phyloP scores from a whole-genome alignment of 805 yeast species.

The Candida hispaniensis region DNA sequence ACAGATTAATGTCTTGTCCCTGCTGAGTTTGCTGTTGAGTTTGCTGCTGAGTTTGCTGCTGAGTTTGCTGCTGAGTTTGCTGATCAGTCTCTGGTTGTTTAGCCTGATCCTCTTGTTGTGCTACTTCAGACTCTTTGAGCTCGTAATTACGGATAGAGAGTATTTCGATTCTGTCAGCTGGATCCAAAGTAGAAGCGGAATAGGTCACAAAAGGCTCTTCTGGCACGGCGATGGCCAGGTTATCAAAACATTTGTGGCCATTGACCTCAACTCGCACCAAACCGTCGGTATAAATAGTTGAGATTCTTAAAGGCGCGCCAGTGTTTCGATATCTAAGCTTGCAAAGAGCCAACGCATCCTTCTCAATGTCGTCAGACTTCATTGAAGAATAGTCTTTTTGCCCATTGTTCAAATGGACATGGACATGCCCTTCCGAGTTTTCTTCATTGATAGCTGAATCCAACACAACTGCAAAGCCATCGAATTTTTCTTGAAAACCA shows the following conservation, averaged over 20 bases:
- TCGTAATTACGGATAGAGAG: conserved; percentile 18
- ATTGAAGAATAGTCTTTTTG: conserved; percentile 21
- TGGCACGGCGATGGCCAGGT: conserved; percentile 29
- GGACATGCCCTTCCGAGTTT: conserved; percentile 26
- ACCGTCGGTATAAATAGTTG: conserved; percentile 27
- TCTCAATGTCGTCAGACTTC: conserved; percentile 3
- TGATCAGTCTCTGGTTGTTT: conserved; percentile 1
- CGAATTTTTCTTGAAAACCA: conserved; percentile 33
- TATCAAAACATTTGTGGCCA: conserved; percentile 30
- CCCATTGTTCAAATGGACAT: conserved; percentile 35
- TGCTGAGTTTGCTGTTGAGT: conserved; percentile 4
- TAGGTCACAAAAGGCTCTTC: conserved; percentile 28
- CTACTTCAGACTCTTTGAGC: conserved; percentile 1
- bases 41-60: conserved; percentile 15
- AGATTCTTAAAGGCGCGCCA: conserved; percentile 25
- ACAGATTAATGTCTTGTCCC: too few relatives aligned
- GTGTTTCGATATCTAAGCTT: conserved; percentile 30
- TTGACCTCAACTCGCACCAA: conserved; percentile 30
- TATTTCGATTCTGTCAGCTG: conserved; percentile 21
- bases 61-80: conserved; percentile 6
- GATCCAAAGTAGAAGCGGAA: conserved; percentile 24
- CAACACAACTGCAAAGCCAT: conserved; percentile 33
- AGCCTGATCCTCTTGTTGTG: conserved; percentile 5
- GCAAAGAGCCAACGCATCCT: conserved; percentile 31
- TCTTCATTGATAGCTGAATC: conserved; percentile 25